Conservation (phyloP, 1,284 basidiomycete genomes). For the Peniophora sp. region DNA sequence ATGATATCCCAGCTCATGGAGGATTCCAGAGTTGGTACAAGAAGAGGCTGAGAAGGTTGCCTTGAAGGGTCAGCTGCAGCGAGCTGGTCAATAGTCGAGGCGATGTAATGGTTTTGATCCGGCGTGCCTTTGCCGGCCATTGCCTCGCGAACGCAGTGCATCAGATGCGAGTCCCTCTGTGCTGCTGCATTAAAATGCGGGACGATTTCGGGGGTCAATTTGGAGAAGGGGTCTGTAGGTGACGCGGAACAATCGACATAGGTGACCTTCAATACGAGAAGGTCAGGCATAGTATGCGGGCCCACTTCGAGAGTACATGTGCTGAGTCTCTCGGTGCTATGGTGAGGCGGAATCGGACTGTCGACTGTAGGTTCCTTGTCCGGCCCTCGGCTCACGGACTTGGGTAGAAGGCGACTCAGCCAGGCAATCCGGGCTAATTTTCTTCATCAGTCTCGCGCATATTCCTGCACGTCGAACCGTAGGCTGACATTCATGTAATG, state of each 20-base stretch:
- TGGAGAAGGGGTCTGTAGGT: conserved; percentile 31
- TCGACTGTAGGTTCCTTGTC: conserved; percentile 36
- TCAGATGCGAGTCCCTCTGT: conserved; percentile 51
- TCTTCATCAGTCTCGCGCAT: conserved; percentile 4
- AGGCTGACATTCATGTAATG: conserved; percentile 59
- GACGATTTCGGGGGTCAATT: conserved; percentile 49
- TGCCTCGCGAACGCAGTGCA: conserved; percentile 53
- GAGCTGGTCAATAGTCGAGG: conserved; percentile 53
- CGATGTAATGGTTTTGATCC: conserved; percentile 58
- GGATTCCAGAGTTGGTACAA: conserved; percentile 5
- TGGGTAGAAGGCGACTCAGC: conserved; percentile 61
- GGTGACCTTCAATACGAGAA: conserved; percentile 60
- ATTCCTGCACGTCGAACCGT: conserved; percentile 11
- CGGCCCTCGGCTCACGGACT: conserved; percentile 58
- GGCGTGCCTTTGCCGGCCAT: conserved; percentile 48
- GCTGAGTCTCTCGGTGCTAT: conserved; percentile 55
- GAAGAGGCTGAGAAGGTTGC: conserved; percentile 2
- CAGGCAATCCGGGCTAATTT: conserved; percentile 57
- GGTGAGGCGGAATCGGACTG: conserved; percentile 43
- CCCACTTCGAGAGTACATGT: conserved; percentile 64
- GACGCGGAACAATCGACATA: conserved; percentile 35
- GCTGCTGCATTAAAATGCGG: conserved; percentile 59
- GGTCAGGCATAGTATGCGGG: conserved; percentile 60
- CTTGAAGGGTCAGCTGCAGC: conserved; percentile 15
- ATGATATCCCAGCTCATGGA: conserved; percentile 56